Percentiles rank a stretch among this genome's conserved stretches.
These are phyloP conservation scores for Rhododendron kiyosumense DNA, from an alignment of 148 eudicot genomes.

Conservation along the genomic window DNA sequence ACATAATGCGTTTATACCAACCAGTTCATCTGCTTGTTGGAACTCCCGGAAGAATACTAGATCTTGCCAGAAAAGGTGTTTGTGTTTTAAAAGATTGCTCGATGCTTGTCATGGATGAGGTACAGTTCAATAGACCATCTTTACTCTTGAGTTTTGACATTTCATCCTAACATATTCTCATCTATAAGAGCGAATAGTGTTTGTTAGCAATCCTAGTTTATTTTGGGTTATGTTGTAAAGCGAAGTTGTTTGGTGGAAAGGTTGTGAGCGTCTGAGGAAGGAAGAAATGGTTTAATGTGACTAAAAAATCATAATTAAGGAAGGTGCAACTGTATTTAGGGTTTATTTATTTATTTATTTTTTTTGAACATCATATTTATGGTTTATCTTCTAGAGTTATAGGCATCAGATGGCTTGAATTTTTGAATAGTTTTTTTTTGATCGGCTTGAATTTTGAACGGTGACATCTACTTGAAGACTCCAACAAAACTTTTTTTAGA, in stretches of 20 bases:
- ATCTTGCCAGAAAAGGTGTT: conserved; percentile 75
- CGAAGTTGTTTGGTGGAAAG: neutral
- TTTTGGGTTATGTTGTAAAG: neutral
- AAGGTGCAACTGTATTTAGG: neutral
- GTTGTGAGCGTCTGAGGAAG: neutral
- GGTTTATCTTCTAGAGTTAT: neutral
- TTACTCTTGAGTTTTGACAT: neutral
- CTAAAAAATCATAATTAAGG: conserved; percentile 4
- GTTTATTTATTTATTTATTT: neutral
- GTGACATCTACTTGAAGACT: neutral
- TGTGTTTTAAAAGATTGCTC: conserved; percentile 68
- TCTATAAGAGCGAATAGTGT: neutral
- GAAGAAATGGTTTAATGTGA: neutral
- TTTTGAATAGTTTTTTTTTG: neutral
- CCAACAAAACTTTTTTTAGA: neutral
- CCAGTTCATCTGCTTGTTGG: conserved; percentile 93
- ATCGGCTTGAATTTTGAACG: neutral
- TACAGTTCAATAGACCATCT: conserved; percentile 13
- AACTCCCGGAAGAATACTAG: conserved; percentile 90
- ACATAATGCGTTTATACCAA: conserved; percentile 88
- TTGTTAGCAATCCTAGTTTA: neutral
- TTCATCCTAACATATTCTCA: neutral
- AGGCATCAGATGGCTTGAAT: neutral
- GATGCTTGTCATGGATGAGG: conserved; percentile 91
- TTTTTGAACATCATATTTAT: too few relatives aligned